Evolutionary conservation across 2,329 filamentous ascomycete genomes (phyloP).

Genomic region (Aspergillus sp.): DNA sequence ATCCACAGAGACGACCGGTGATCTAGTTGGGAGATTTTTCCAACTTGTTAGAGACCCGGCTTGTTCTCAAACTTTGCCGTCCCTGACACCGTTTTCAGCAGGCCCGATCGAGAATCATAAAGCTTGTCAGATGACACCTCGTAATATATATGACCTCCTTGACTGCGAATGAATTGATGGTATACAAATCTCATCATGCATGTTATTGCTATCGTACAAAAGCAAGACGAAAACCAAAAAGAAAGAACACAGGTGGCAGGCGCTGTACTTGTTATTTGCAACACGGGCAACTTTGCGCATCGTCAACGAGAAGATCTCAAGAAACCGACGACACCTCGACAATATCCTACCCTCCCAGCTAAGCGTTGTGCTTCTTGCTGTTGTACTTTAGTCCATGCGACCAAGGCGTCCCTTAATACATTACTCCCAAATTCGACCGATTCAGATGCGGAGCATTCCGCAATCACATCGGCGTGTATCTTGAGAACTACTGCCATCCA

Average conservation of each 20-base stretch:
- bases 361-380: constrained; percentile 69
- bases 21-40: constrained; percentile 9
- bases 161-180: not conserved
- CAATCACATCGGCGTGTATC: constrained; percentile 67
- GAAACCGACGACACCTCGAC: constrained; percentile 80
- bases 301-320: constrained; percentile 58
- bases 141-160: not conserved
- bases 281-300: not conserved
- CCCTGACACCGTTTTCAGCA: not conserved
- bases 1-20: constrained; percentile 5
- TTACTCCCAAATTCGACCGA: constrained; percentile 36
- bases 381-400: constrained; percentile 71
- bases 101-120: not conserved
- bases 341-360: constrained; percentile 78
- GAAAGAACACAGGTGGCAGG: not conserved
- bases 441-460: constrained; percentile 46
- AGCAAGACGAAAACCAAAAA: not conserved
- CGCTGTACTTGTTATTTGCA: not conserved
- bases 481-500: constrained; percentile 96
- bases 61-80: not conserved
- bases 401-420: constrained; percentile 59
- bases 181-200: not conserved
- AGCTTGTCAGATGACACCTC: not conserved
- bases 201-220: not conserved
- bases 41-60: not conserved